Evolutionary conservation across 2,329 filamentous ascomycete species (phyloP), one percentile per base, ranked within the genome.

Genomic region (Pseudopithomyces maydicus): DNA sequence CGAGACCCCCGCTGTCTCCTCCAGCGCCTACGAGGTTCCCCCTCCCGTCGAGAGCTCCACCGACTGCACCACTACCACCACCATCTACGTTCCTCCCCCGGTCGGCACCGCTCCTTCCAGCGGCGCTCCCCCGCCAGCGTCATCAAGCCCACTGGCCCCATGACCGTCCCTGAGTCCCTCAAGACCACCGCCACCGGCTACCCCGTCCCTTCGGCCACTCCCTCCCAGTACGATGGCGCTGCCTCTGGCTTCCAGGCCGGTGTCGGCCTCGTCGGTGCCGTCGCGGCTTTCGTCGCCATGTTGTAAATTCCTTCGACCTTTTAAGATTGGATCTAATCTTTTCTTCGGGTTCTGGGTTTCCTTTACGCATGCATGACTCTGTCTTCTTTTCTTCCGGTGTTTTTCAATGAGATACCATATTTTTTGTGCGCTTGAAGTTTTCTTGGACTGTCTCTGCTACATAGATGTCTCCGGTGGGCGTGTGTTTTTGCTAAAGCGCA

Each of bases 241-340:
- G 75, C 73, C 12, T 64, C 66, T 26, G 62, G 63, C 39, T 45
- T 75, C 58, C 55, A 68, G 56, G 72, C 71, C 49, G 72, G 71
- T 51, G 68, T 77, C 61, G 71, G 75, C 67, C 67, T 80, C 55
- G 75, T 70, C 39, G 78, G 77, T 58, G 70, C 76, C 42, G 74
- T 75, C 22, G 78, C 76, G 52, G 77, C 73, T 61, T 63, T 77
- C 36, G 77, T 76, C 55, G 73, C 77, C 63, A 71, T 80, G 65
- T 63, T 76, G 47, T 75, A 75, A 68, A 61, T 57, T 46, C 50
- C 52, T 59, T 35, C 36, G 11, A 15, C 26, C 26, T n/a, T n/a
- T n/a, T n/a, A n/a, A n/a, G n/a, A n/a, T n/a, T n/a, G 39, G 47
- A 50, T 19, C 15, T 50, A n/a, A 55, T 26, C 14, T 49, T n/a